Evolutionary conservation across 768 basidiomycete species (phyloP).

Genomic region (Boletus insuetus): DNA sequence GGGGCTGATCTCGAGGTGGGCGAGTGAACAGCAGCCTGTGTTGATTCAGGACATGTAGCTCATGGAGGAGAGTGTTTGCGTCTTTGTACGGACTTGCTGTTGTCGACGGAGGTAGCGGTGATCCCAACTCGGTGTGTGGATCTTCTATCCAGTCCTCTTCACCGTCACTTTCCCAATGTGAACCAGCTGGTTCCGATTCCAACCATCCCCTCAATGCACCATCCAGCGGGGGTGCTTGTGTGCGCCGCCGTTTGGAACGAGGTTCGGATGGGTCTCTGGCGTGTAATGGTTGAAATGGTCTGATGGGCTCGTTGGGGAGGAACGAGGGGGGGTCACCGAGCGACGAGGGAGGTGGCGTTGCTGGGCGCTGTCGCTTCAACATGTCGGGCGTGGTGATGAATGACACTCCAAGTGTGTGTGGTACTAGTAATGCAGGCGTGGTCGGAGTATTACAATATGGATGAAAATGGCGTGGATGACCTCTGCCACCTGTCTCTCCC

Average conservation of each 20-base stretch:
- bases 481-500: slow-evolving; percentile 15
- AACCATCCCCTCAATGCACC: slow-evolving; percentile 50
- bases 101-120: neutral
- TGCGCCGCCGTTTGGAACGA: slow-evolving; percentile 53
- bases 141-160: slow-evolving; percentile 34
- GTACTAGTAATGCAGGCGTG: slow-evolving; percentile 12
- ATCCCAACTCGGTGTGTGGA: slow-evolving; percentile 34
- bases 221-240: slow-evolving; percentile 50
- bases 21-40: slow-evolving; percentile 51
- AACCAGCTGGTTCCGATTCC: neutral
- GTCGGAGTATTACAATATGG: slow-evolving; percentile 16
- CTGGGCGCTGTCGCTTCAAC: slow-evolving; percentile 53
- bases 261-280: slow-evolving; percentile 18
- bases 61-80: slow-evolving; percentile 64
- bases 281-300: slow-evolving; percentile 11
- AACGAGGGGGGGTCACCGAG: slow-evolving; percentile 26
- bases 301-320: slow-evolving; percentile 13
- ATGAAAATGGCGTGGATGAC: slow-evolving; percentile 13
- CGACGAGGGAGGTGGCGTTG: slow-evolving; percentile 41
- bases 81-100: slow-evolving; percentile 48
- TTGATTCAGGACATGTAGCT: slow-evolving; percentile 66
- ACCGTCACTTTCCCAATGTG: slow-evolving; percentile 25
- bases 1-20: slow-evolving; percentile 9
- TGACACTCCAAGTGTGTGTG: neutral
- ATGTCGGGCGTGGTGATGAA: slow-evolving; percentile 30